Conservation (phyloP, 768 basidiomycete species). For the Gloeopeniophorella convolvens region DNA sequence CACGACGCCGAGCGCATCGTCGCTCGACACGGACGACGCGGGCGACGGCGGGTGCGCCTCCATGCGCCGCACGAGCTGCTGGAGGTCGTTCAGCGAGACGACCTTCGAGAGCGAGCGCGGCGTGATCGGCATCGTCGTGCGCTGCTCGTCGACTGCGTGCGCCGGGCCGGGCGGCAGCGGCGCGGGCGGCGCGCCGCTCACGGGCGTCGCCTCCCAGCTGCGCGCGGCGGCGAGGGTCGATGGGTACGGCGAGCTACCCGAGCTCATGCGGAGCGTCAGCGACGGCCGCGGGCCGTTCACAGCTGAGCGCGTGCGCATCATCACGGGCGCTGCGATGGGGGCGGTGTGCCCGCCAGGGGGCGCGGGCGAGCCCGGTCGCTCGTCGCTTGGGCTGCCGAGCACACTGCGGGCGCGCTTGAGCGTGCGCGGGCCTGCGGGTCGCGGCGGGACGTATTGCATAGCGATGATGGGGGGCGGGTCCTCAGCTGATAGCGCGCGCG, state of each 20-base stretch:
- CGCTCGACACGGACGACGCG: neutral
- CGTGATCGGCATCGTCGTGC: slow-evolving; percentile 9
- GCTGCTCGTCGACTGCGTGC: slow-evolving; percentile 9
- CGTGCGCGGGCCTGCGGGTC: slow-evolving; percentile 9
- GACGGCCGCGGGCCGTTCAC: slow-evolving; percentile 1
- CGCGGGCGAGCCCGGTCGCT: too few species aligned
- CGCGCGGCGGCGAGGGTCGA: neutral
- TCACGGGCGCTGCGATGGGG: neutral
- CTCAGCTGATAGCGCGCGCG: too few species aligned
- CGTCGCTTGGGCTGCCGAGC: neutral
- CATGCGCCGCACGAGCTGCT: slow-evolving; percentile 14
- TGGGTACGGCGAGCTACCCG: neutral
- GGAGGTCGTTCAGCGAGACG: slow-evolving; percentile 11
- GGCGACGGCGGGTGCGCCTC: slow-evolving; percentile 1
- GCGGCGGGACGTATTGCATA: slow-evolving; percentile 3
- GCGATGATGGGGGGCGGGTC: too few species aligned
- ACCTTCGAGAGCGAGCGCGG: slow-evolving; percentile 15
- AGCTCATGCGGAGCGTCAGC: slow-evolving; percentile 2
- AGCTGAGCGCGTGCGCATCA: slow-evolving; percentile 2
- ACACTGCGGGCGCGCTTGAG: slow-evolving; percentile 10
- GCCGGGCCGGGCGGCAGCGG: too few species aligned
- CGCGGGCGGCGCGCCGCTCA: neutral
- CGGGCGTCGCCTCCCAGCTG: neutral
- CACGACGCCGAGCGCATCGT: neutral
- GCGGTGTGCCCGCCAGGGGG: too few species aligned